Base-by-base conservation (phyloP, 1,284 basidiomycete species). In the Apiotrichum porosum region DNA sequence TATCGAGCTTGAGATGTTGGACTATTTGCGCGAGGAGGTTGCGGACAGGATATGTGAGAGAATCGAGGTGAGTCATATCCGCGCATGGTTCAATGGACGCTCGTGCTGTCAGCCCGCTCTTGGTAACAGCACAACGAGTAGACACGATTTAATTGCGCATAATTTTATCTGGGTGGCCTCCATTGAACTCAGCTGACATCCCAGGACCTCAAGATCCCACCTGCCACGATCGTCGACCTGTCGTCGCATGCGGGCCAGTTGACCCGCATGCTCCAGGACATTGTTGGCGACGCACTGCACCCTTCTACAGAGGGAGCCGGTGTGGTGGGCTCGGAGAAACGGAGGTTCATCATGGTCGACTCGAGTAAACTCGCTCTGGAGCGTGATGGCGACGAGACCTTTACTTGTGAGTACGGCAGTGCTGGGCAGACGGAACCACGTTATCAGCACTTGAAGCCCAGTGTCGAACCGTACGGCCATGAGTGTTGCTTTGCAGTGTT, bases 211-310 rank as follows among this genome's bases (percentile, higher is more conserved):
- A 93, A 90, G 74, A 80, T 85, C 33, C 84, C 82, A 34, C 95
- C 93, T 61, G 76, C 79, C 38, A 80, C 81, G 2, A 78, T 98
- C 18, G 76, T 98, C 14, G 95, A 98, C 72, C 76, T 97, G 19
- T 89, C 92, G 1, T 84, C 89, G n/a, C 93, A 94, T n/a, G 79
- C 94, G 2, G 94, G 94, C 2, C 89, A 93, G 72, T 83, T 98
- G 58, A 83, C 90, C 1, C 89, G 86, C 66, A 77, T 93, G 26
- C 67, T 98, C 28, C 88, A 91, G 61, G 73, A 77, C 4, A 76
- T 83, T 38, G 83, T 83, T 54, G 63, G 65, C 3, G 83, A 85
- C 1, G 75, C 81, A 61, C 88, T 86, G 66, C 81, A 85, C 13
- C 78, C 88, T 21, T 50, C 53, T 2, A 15, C 37, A 6, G 51